Base-by-base conservation (phyloP, 2,329 filamentous ascomycete genomes). In the Alternaria gaisen region DNA sequence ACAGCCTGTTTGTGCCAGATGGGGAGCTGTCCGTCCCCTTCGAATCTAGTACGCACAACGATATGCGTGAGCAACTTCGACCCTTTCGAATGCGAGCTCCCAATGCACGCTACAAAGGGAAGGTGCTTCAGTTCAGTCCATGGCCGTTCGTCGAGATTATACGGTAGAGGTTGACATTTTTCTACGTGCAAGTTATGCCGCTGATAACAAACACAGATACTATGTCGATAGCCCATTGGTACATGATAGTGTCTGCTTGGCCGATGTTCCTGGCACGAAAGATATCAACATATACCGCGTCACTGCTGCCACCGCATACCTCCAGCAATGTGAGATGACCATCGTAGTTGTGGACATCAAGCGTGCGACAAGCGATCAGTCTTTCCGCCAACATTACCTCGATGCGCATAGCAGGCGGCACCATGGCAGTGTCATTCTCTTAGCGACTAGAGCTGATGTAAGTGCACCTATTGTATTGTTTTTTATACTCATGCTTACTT, bases 91-190 rank as follows among this genome's bases (percentile, higher is more conserved):
- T 47, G 22, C 38, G 40, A 20, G 58, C 56, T 26, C 22, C 28
- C 1, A 24, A 66, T 30, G 56, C 65, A 1, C 53, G 24, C 6
- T 68, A 67, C 28, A 38, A 55, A 4, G 66, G 58, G 4, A 69
- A 60, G 4, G 18, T 41, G 10, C 58, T 72, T 0, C 12, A 44
- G 4, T 72, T 56, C 53, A 66, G 56, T 1, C 68, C 68, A 11
- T 74, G 70, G 67, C 71, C 71, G 1, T 53, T 75, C 0, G 70
- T 75, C 8, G 57, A 60, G 38, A 28, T 61, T 2, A 56, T 73
- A 4, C 54, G 59, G 51, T 58, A 43, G 36, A 18, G 22, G 8
- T 14, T 12, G 1, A 4, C 10, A 7, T 16, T 18, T 44, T 16
- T 9, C 1, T 11, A 8, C 3, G 18, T n/a, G 18, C 28, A 30